Evolutionary conservation across 83 land plant species (phyloP), one percentile per base, ranked within the genome.

Genomic region (Picea mariana): DNA sequence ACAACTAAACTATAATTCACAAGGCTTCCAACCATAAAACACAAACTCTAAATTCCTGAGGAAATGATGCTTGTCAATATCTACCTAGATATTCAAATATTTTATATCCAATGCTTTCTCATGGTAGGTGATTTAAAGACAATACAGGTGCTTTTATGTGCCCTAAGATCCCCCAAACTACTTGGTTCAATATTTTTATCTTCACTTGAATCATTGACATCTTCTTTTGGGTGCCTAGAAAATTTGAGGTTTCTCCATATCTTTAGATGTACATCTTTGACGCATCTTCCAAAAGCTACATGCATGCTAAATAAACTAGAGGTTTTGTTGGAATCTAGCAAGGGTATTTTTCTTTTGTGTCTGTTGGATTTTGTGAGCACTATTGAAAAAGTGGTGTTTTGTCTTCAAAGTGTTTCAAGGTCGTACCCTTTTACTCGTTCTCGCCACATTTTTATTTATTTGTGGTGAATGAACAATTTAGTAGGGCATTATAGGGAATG

Each of bases 51-150:
- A 27, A 27, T 27, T 12, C 88, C 87, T 23, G 92, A 92, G 20
- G 91, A 90, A 81, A 92, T 90, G 95, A 77, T 90, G 20, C 61
- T 79, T 34, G 26, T 47, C 49, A 89, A 88, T 13, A 55, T 92
- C 49, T n/a, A 9, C 42, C 89, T 86, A 4, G 92, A 92, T 67
- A 26, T 87, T 38, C 92, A 90, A 49, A 90, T 89, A 13, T 92
- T 85, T 81, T 67, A 84, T 9, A 88, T 90, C 82, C 83, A 92
- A 78, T 68, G 85, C 69, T 90, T 88, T 80, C 91, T 88, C 38
- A 62, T 40, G 6, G 60, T 67, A 31, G 92, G 91, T 4, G 92
- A 92, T 77, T 55, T 88, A 20, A 87, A 80, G 75, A 81, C 82
- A 21, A 88, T 92, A 18, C 91, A 90, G 23, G 4, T 40, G 4